phyloP scores from a whole-genome alignment of 306 rosid genomes.

The Glycine soja region DNA sequence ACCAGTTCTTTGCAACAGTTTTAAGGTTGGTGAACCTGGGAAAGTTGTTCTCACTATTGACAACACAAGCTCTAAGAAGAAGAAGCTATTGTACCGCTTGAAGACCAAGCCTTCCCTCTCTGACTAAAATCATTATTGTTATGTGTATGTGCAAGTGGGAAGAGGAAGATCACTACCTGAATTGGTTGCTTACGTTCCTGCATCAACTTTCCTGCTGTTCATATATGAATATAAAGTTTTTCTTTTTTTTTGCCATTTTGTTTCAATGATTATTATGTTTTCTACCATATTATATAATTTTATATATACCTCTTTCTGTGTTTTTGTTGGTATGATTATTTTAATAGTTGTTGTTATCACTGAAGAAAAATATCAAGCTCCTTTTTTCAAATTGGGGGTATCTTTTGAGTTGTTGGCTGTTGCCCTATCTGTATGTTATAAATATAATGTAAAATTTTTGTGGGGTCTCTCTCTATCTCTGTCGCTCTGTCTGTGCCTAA shows the following conservation, averaged over 20 bases:
- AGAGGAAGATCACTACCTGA: conserved; percentile 10
- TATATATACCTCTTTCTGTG: conserved; percentile 17
- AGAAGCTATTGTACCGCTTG: conserved; percentile 80
- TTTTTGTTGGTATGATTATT: conserved; percentile 28
- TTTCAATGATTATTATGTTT: conserved; percentile 41
- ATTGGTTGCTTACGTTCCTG: conserved; percentile 24
- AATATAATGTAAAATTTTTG: conserved; percentile 34
- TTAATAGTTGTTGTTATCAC: conserved; percentile 27
- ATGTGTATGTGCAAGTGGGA: conserved; percentile 12
- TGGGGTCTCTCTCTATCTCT: conserved; percentile 44
- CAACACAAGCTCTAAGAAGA: conserved; percentile 78
- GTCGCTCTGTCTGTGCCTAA: conserved; percentile 35
- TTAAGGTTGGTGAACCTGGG: conserved; percentile 68
- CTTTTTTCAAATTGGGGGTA: conserved; percentile 26
- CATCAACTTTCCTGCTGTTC: conserved; percentile 39
- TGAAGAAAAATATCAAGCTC: conserved; percentile 41
- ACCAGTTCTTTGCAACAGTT: conserved; percentile 65
- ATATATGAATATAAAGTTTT: conserved; percentile 43
- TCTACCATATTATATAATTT: conserved; percentile 36
- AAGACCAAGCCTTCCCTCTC: conserved; percentile 62
- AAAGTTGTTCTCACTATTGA: conserved; percentile 74
- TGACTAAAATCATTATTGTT: conserved; percentile 38
- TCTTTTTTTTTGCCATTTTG: not conserved
- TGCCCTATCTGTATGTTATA: not conserved
- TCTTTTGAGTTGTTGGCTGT: not conserved